These are phyloP conservation scores for Elaeis oleifera DNA, from an alignment of 202 grass and related monocot genomes.

Conservation along the genomic window DNA sequence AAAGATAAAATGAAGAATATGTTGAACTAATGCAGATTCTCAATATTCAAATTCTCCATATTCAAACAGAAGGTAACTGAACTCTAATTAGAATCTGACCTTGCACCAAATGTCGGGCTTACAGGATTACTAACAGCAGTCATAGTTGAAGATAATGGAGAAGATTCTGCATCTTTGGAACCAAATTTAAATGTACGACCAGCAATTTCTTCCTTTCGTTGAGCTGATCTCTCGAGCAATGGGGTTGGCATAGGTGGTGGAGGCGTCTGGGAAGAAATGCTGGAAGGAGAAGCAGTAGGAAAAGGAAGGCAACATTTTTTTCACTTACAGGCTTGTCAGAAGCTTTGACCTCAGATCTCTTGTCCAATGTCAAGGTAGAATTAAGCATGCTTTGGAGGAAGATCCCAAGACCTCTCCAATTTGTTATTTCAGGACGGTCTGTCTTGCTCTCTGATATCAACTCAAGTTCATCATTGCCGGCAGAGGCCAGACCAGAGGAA, in stretches of 20 bases:
- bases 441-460: slow-evolving; percentile 10
- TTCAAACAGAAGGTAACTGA: too few species aligned
- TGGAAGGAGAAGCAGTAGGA: slow-evolving; percentile 19
- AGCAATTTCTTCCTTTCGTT: slow-evolving; percentile 29
- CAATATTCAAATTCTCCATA: too few species aligned
- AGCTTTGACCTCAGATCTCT: slow-evolving; percentile 26
- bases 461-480: slow-evolving; percentile 20
- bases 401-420: slow-evolving; percentile 8
- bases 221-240: slow-evolving; percentile 21
- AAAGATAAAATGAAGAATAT: too few species aligned
- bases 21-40: too few species aligned
- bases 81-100: slow-evolving; percentile 21
- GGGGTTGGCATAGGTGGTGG: slow-evolving; percentile 34
- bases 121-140: not conserved
- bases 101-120: slow-evolving; percentile 26
- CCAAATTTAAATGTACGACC: slow-evolving; percentile 23
- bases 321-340: not conserved
- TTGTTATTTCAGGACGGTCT: slow-evolving; percentile 11
- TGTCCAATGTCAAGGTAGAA: slow-evolving; percentile 28
- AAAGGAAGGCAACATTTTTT: slow-evolving; percentile 30
- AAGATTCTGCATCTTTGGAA: slow-evolving; percentile 16
- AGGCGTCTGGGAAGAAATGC: slow-evolving; percentile 17
- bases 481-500: slow-evolving; percentile 12
- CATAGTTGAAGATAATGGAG: slow-evolving; percentile 18
- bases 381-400: slow-evolving; percentile 3